These are phyloP conservation scores for Zychaea mexicana DNA, from an alignment of 371 early-diverging fungal genomes.

Conservation along the genomic window DNA sequence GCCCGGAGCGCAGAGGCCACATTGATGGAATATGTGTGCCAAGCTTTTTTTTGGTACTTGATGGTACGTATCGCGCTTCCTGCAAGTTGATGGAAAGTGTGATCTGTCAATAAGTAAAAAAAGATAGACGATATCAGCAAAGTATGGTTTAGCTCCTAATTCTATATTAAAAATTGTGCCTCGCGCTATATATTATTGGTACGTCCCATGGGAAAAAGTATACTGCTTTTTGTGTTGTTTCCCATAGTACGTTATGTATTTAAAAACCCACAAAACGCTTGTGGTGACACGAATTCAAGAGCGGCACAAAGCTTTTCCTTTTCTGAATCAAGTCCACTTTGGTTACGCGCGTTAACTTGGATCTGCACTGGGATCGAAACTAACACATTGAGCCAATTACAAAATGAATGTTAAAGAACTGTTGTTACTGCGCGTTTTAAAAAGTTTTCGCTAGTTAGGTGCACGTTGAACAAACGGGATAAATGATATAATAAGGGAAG, in stretches of 20 bases:
- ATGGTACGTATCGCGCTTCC: not conserved
- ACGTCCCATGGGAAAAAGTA: constrained; percentile 1
- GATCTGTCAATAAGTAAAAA: not conserved
- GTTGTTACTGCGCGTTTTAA: no score
- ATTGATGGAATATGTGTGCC: not conserved
- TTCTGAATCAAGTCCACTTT: not conserved
- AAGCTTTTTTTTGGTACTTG: not conserved
- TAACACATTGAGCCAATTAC: no score
- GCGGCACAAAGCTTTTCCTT: not conserved
- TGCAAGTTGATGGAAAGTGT: no score
- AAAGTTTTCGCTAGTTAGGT: no score
- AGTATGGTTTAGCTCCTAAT: no score
- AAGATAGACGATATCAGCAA: not conserved
- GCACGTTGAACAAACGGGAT: no score
- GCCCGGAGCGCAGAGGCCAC: not conserved
- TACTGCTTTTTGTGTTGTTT: not conserved
- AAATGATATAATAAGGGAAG: no score
- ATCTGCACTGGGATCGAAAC: not conserved
- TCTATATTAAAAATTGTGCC: not conserved
- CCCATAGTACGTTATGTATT: not conserved
- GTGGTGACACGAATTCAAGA: not conserved
- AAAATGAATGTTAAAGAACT: no score
- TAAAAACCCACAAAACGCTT: not conserved
- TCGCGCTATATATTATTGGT: not conserved
- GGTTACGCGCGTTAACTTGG: not conserved